Evolutionary conservation across 1,284 basidiomycete genomes (phyloP), one percentile per base, ranked within the genome.

Genomic region (Wallemia hederae): DNA sequence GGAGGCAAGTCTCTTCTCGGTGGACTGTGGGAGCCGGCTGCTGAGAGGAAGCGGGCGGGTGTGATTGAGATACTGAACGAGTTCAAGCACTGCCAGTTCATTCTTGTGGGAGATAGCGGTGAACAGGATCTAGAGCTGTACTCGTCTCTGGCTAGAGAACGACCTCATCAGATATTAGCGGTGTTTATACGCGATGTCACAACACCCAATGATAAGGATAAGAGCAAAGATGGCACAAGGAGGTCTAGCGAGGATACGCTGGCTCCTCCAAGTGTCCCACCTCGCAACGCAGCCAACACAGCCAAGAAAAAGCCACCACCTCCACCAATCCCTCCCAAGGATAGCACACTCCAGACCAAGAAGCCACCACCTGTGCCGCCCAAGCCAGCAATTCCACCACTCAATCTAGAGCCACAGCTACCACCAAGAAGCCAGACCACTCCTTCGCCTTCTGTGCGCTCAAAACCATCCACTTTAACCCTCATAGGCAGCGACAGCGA

Each of bases 101-200:
- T 94, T 66, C 77, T 91, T 58, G 75, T 92, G 28, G 88, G 88
- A 7, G 89, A 92, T 69, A 79, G 80, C 0, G 87, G 85, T 31
- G 87, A 91, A 68, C 86, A 89, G 66, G 88, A 91, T 70, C 72
- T 91, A 39, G 85, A 90, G 69, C 73, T 91, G 1, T 91, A 90
- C 68, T 73, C 81, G 7, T 72, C 77, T 62, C 67, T 89, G 24
- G 85, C 86, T 0, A 70, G 71, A 24, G 80, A 85, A 62, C 75
- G 79, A 19, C 81, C 83, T 0, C 49, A 67, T 14, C 70, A 82
- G 66, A 74, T 86, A 34, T 70, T 80, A 2, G 84, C 75, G 1
- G 77, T 91, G 49, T 85, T 85, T 70, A 79, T 91, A 59, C 76
- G 86, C 26, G 82, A 88, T 66, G 83, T 81, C 61, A 77, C 72